Evolutionary conservation across 805 yeast genomes (phyloP).

Genomic region (Candida ipomoeae): DNA sequence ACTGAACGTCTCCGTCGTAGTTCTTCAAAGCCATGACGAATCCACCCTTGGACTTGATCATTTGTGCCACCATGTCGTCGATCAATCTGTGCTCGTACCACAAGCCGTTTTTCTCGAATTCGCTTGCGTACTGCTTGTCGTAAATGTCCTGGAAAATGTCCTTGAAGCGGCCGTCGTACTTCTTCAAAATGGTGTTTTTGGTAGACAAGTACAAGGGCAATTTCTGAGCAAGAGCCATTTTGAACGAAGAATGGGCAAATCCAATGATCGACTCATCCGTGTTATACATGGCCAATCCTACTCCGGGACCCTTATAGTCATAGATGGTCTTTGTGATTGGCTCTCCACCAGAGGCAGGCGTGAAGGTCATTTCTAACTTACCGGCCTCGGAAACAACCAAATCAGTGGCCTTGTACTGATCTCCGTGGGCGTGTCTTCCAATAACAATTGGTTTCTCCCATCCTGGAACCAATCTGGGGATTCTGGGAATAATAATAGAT

Average conservation of each 20-base stretch:
- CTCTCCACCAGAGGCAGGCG: slow-evolving; percentile 61
- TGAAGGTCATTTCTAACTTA: slow-evolving; percentile 68
- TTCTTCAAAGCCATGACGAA: slow-evolving; percentile 94
- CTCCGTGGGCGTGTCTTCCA: slow-evolving; percentile 97
- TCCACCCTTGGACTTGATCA: slow-evolving; percentile 95
- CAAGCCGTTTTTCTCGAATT: slow-evolving; percentile 76
- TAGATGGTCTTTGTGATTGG: slow-evolving; percentile 57
- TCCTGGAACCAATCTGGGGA: slow-evolving; percentile 83
- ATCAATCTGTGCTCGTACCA: slow-evolving; percentile 96
- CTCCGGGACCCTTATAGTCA: slow-evolving; percentile 69
- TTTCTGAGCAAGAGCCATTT: slow-evolving; percentile 74
- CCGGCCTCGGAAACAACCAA: slow-evolving; percentile 78
- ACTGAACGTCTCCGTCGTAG: slow-evolving; percentile 96
- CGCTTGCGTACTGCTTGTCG: slow-evolving; percentile 59
- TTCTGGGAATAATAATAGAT: slow-evolving; percentile 84
- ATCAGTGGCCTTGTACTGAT: slow-evolving; percentile 93
- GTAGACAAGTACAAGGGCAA: slow-evolving; percentile 84
- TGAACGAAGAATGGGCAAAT: slow-evolving; percentile 91
- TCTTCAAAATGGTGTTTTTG: slow-evolving; percentile 90
- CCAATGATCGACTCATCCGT: slow-evolving; percentile 87
- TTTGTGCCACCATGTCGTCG: slow-evolving; percentile 98
- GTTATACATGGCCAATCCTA: slow-evolving; percentile 92
- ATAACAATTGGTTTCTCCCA: slow-evolving; percentile 96
- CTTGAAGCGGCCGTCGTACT: slow-evolving; percentile 93
- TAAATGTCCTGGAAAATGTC: slow-evolving; percentile 84